Evolutionary conservation across 2,329 filamentous ascomycete species (phyloP), one percentile per base, ranked within the genome.

Genomic region (Venturia oleaginea): DNA sequence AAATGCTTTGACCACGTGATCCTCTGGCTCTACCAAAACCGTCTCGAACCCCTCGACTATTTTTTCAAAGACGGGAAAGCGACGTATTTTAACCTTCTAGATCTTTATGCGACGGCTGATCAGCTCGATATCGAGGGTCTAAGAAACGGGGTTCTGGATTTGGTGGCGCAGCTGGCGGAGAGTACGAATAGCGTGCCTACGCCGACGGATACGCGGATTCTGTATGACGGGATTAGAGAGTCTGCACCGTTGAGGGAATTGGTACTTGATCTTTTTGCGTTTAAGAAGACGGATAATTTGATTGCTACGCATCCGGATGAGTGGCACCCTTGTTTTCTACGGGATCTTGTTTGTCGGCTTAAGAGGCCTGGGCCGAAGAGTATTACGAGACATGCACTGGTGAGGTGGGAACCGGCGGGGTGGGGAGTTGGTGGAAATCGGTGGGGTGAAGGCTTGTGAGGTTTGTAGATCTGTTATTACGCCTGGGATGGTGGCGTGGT

Each of bases 241-340:
- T 71, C 68, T 3, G 71, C 76, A 10, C 74, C 75, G 6, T 65
- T 82, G 24, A 69, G 77, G 15, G 68, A 70, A 7, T 71, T 82
- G 1, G 72, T 81, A 17, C 71, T 81, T 38, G 79, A 82, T 66
- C 73, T 82, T 10, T 82, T 81, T 69, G 77, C 78, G 1, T 81
- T 80, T 73, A 82, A 82, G 70, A 81, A 81, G 67, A 82, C 79
- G 42, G 79, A 81, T 67, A 75, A 77, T 24, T 67, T 82, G 19
- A 72, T 82, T 19, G 76, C 76, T 51, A 75, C 71, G 24, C 79
- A 82, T 67, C 72, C 71, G 63, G 79, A 81, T 66, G 71, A 75
- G 30, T 81, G 79, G 79, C 79, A 81, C 64, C 78, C 78, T 5
- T 70, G 67, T 0, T 81, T 81, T 68, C 71, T 81, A 15, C 75